Evolutionary conservation across 2,329 filamentous ascomycete species (phyloP).

Genomic region (Akanthomyces lecanii): DNA sequence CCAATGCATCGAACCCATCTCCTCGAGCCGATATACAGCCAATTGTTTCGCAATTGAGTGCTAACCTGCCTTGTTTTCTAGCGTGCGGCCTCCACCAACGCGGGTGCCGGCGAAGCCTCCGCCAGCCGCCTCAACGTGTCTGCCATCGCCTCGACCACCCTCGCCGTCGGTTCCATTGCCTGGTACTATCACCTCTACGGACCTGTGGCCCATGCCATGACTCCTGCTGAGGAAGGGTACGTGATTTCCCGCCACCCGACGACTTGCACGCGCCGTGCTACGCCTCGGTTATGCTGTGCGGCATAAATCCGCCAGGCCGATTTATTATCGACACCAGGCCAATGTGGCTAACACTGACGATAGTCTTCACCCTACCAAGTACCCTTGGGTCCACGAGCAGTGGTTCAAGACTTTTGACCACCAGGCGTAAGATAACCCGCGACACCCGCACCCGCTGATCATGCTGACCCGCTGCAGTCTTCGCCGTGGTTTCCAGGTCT

Average conservation of each 20-base stretch:
- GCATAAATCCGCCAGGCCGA: constrained; percentile 14
- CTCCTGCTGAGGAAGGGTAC: constrained; percentile 97
- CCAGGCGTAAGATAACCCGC: constrained; percentile 66
- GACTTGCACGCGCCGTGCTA: not conserved
- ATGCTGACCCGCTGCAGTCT: constrained; percentile 53
- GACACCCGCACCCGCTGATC: not conserved
- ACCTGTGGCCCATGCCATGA: constrained; percentile 79
- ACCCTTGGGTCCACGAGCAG: constrained; percentile 93
- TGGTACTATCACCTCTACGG: constrained; percentile 99
- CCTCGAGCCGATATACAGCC: constrained; percentile 20
- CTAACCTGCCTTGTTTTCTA: constrained; percentile 39
- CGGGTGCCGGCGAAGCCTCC: constrained; percentile 65
- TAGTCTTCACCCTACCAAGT: constrained; percentile 86
- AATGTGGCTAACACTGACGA: constrained; percentile 25
- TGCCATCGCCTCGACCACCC: constrained; percentile 78
- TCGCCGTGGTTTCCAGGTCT: constrained; percentile 98
- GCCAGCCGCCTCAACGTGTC: constrained; percentile 81
- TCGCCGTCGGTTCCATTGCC: constrained; percentile 82
- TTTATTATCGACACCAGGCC: not conserved
- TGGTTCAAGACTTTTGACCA: constrained; percentile 96
- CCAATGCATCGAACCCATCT: constrained; percentile 27
- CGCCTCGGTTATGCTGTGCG: constrained; percentile 16
- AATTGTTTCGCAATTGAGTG: constrained; percentile 20
- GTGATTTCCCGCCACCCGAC: constrained; percentile 37
- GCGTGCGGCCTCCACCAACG: constrained; percentile 69